These are phyloP conservation scores for Verticillium isaacii DNA, from an alignment of 2,329 filamentous ascomycete species.

Conservation along the genomic window DNA sequence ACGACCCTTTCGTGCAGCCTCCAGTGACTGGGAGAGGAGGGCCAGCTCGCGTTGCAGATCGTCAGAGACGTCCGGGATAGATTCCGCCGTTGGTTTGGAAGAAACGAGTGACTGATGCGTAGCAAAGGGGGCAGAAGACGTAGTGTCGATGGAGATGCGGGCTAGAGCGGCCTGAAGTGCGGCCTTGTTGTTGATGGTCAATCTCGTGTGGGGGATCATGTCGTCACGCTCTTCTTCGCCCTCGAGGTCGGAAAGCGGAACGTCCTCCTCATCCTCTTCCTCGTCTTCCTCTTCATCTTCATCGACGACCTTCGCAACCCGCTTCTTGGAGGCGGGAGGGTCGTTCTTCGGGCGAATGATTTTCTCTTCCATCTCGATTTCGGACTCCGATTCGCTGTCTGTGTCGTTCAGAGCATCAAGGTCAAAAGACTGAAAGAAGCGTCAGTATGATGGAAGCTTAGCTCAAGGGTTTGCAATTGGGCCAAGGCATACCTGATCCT, in stretches of 20 bases:
- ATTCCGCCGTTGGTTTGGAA: constrained; percentile 54
- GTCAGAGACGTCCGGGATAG: constrained; percentile 80
- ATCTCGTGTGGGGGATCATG: constrained; percentile 81
- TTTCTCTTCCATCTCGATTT: constrained; percentile 73
- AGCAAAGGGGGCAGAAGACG: constrained; percentile 68
- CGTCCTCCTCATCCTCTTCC: constrained; percentile 70
- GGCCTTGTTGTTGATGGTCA: constrained; percentile 95
- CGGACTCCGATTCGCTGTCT: constrained; percentile 60
- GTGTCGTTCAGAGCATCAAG: constrained; percentile 55
- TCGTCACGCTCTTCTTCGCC: constrained; percentile 83
- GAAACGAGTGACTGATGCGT: constrained; percentile 76
- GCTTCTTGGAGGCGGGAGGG: constrained; percentile 24
- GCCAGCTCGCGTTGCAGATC: constrained; percentile 89
- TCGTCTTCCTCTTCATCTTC: constrained; percentile 47
- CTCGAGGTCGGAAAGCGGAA: constrained; percentile 83
- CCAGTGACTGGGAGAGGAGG: constrained; percentile 86
- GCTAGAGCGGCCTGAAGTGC: constrained; percentile 77
- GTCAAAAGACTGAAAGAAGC: constrained; percentile 36
- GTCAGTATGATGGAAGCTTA: neutral
- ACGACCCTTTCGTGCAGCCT: constrained; percentile 71
- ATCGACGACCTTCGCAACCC: constrained; percentile 35
- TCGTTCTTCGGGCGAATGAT: constrained; percentile 40
- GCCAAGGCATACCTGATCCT: constrained; percentile 4
- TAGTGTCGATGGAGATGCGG: constrained; percentile 68
- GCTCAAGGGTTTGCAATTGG: constrained; percentile 6